Evolutionary conservation across 495 filamentous ascomycete species (phyloP).

Genomic region (Xylona heveae): DNA sequence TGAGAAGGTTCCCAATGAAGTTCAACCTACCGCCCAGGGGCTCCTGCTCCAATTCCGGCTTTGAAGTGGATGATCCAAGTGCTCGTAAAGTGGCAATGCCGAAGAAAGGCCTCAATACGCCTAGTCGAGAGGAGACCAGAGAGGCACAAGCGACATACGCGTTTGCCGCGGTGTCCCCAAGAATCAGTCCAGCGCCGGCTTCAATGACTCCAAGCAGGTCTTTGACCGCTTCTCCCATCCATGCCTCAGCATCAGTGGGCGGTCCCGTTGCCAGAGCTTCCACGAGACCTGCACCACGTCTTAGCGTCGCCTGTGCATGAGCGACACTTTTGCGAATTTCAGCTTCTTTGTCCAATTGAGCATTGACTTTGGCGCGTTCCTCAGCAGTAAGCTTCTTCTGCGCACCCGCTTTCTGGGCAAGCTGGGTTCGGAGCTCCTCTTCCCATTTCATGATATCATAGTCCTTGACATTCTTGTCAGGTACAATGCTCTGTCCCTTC

Average conservation of each 20-base stretch:
- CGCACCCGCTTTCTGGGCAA: slow-evolving; percentile 79
- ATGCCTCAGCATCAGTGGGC: slow-evolving; percentile 60
- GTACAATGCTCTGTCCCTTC: slow-evolving; percentile 39
- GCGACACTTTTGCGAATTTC: slow-evolving; percentile 50
- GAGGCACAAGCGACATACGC: slow-evolving; percentile 59
- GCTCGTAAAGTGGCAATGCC: slow-evolving; percentile 71
- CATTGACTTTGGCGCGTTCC: slow-evolving; percentile 75
- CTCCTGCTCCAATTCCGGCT: slow-evolving; percentile 51
- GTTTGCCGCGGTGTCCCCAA: slow-evolving; percentile 55
- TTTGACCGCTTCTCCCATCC: slow-evolving; percentile 62
- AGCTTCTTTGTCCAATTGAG: slow-evolving; percentile 71
- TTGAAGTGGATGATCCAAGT: slow-evolving; percentile 46
- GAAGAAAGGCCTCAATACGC: slow-evolving; percentile 53
- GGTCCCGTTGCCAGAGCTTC: slow-evolving; percentile 62
- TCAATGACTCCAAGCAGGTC: slow-evolving; percentile 47
- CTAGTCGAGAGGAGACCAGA: slow-evolving; percentile 55
- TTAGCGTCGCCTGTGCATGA: slow-evolving; percentile 41
- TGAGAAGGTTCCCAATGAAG: slow-evolving; percentile 1
- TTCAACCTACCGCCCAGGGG: slow-evolving; percentile 39
- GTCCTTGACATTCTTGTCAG: slow-evolving; percentile 72
- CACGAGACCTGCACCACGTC: slow-evolving; percentile 68
- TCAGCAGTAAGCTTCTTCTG: slow-evolving; percentile 79
- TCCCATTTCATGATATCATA: slow-evolving; percentile 97
- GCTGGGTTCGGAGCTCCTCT: slow-evolving; percentile 66
- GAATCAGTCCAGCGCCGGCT: slow-evolving; percentile 60